Evolutionary conservation across 164 flowering plant genomes (phyloP).

Genomic region (Sextonia rubra): DNA sequence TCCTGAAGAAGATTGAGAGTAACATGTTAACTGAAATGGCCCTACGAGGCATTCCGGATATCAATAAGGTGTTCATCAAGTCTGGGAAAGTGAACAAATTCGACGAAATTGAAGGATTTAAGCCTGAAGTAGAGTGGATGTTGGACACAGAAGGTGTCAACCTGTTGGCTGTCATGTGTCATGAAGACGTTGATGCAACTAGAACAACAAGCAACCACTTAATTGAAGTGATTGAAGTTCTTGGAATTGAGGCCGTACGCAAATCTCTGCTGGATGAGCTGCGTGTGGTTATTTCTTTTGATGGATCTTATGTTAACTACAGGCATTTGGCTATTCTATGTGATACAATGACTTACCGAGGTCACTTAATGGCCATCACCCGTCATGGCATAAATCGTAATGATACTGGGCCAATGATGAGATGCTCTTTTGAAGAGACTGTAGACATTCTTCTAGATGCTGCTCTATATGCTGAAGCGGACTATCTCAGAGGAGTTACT

Average conservation of each 20-base stretch:
- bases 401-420: constrained; percentile 99
- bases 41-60: constrained; percentile 94
- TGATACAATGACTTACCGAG: constrained; percentile 98
- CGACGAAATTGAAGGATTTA: constrained; percentile 80
- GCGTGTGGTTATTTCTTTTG: constrained; percentile 96
- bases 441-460: constrained; percentile 99
- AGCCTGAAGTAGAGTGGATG: constrained; percentile 92
- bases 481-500: constrained; percentile 82
- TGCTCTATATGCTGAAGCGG: constrained; percentile 91
- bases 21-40: constrained; percentile 99
- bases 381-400: constrained; percentile 98
- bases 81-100: constrained; percentile 64
- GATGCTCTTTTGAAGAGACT: constrained; percentile 98
- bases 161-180: constrained; percentile 90
- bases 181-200: constrained; percentile 89
- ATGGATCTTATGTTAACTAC: constrained; percentile 97
- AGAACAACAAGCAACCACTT: constrained; percentile 96
- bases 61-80: constrained; percentile 91
- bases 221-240: constrained; percentile 95
- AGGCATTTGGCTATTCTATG: constrained; percentile 93
- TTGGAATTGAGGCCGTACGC: constrained; percentile 97
- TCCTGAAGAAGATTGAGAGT: constrained; percentile 91
- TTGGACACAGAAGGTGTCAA: constrained; percentile 98
- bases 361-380: constrained; percentile 97
- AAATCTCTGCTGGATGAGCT: constrained; percentile 81